Percentiles rank a stretch among this genome's conserved stretches.
Conservation (phyloP, 768 basidiomycete species). For the Hygrocybe coccinea region DNA sequence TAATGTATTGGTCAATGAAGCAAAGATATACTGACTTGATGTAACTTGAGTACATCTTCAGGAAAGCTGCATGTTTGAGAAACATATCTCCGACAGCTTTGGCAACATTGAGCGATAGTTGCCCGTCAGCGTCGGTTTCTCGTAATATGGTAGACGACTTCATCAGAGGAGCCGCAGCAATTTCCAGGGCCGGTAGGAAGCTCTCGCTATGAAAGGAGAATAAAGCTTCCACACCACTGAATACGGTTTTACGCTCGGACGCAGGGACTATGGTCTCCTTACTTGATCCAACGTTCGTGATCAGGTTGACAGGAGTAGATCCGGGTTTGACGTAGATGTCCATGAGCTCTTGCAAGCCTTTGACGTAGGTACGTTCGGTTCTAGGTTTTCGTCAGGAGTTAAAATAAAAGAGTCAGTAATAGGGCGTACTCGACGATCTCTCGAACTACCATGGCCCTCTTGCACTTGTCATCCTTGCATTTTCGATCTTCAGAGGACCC, state of each 20-base stretch:
- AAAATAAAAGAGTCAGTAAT: constrained; percentile 2
- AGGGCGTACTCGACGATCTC: constrained; percentile 84
- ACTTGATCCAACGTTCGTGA: constrained; percentile 63
- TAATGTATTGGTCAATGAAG: constrained; percentile 8
- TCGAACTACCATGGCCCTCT: constrained; percentile 75
- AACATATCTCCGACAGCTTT: constrained; percentile 85
- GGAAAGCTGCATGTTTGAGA: constrained; percentile 90
- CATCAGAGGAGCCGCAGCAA: constrained; percentile 67
- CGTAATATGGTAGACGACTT: constrained; percentile 39
- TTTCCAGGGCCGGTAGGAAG: constrained; percentile 87
- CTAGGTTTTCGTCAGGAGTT: constrained; percentile 36
- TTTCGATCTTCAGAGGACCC: constrained; percentile 78
- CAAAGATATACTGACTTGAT: constrained; percentile 70
- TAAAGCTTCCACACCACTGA: constrained; percentile 82
- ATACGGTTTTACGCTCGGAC: constrained; percentile 85
- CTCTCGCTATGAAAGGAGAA: constrained; percentile 90
- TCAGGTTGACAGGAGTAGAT: constrained; percentile 59
- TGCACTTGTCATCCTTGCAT: constrained; percentile 86
- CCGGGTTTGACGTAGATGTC: constrained; percentile 94
- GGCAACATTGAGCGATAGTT: constrained; percentile 68
- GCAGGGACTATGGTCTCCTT: constrained; percentile 85
- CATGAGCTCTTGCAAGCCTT: constrained; percentile 87
- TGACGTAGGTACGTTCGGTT: constrained; percentile 93
- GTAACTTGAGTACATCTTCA: constrained; percentile 98
- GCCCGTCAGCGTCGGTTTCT: constrained; percentile 64